Conservation (phyloP, 169 alveolate genomes). For the Babesia ovis region DNA sequence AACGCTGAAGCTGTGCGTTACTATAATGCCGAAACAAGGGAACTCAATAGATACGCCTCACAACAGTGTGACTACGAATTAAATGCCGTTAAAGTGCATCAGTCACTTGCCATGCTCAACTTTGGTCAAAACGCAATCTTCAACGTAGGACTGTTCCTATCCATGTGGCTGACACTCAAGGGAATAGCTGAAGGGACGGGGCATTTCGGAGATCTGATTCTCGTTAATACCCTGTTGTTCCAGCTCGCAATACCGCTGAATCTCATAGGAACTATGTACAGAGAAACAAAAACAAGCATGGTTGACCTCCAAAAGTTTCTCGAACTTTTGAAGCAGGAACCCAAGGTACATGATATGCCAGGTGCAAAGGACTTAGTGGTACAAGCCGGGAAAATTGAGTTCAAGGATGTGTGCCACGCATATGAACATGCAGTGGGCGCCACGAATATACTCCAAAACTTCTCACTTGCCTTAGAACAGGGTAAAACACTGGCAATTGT, state of each 20-base stretch:
- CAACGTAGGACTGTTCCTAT: slow-evolving; percentile 73
- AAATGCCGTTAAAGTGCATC: slow-evolving; percentile 75
- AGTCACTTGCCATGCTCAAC: slow-evolving; percentile 75
- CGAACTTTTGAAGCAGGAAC: slow-evolving; percentile 41
- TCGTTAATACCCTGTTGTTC: slow-evolving; percentile 75
- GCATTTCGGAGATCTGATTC: slow-evolving; percentile 70
- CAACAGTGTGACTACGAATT: slow-evolving; percentile 74
- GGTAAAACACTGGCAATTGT: slow-evolving; percentile 77
- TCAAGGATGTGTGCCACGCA: slow-evolving; percentile 57
- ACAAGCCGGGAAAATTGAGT: slow-evolving; percentile 52
- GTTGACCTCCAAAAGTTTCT: slow-evolving; percentile 73
- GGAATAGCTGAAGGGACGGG: slow-evolving; percentile 65
- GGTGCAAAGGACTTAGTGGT: slow-evolving; percentile 50
- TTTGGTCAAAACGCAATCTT: slow-evolving; percentile 78
- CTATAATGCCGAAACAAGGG: slow-evolving; percentile 73
- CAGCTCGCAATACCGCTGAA: slow-evolving; percentile 80
- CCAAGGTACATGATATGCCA: slow-evolving; percentile 50
- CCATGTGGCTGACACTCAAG: slow-evolving; percentile 69
- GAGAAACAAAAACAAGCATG: slow-evolving; percentile 76
- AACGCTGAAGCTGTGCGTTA: slow-evolving; percentile 82
- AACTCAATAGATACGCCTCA: slow-evolving; percentile 66
- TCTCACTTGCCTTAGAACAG: slow-evolving; percentile 59
- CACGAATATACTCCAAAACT: slow-evolving; percentile 40
- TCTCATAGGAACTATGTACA: slow-evolving; percentile 80
- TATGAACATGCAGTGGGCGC: slow-evolving; percentile 28